A percentile compares a stretch with the other conserved stretches of the same genome.
Evolutionary conservation across 257 asterid genomes (phyloP).

Genomic region (Salvia rosmarinus): DNA sequence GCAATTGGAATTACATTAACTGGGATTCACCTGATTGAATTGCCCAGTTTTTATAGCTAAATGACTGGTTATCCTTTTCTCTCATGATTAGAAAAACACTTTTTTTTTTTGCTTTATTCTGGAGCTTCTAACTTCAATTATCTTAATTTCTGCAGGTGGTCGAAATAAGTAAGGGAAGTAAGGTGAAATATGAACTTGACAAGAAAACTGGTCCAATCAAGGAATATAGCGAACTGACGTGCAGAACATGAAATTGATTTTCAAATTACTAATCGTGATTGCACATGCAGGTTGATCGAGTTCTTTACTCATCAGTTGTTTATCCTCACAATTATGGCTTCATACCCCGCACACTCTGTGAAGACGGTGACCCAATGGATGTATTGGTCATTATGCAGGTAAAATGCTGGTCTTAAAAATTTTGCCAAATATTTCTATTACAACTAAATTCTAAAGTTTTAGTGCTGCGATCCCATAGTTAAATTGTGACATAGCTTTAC

Average conservation of each 20-base stretch:
- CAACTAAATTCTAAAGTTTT: slow-evolving; percentile 13
- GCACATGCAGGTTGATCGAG: slow-evolving; percentile 78
- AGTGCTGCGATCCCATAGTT: background rate
- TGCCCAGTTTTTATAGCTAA: background rate
- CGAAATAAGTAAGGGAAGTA: slow-evolving; percentile 88
- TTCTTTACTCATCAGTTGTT: slow-evolving; percentile 94
- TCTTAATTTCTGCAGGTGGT: slow-evolving; percentile 62
- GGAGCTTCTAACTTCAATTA: slow-evolving; percentile 16
- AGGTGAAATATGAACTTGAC: slow-evolving; percentile 97
- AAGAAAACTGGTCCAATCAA: slow-evolving; percentile 91
- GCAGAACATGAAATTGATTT: background rate
- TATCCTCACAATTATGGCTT: slow-evolving; percentile 98
- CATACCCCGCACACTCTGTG: slow-evolving; percentile 93
- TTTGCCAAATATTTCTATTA: background rate
- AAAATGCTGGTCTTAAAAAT: slow-evolving; percentile 25
- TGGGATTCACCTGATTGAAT: slow-evolving; percentile 1
- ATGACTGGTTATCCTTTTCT: slow-evolving; percentile 13
- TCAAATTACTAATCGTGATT: slow-evolving; percentile 20
- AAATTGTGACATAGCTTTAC: slow-evolving; percentile 7
- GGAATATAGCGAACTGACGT: slow-evolving; percentile 45
- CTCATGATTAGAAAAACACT: background rate
- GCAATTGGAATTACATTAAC: background rate
- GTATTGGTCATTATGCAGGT: slow-evolving; percentile 99
- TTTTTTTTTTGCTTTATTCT: slow-evolving; percentile 6
- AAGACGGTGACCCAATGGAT: slow-evolving; percentile 91